Evolutionary conservation across 345 rosid species (phyloP).

Genomic region (Acer negundo): DNA sequence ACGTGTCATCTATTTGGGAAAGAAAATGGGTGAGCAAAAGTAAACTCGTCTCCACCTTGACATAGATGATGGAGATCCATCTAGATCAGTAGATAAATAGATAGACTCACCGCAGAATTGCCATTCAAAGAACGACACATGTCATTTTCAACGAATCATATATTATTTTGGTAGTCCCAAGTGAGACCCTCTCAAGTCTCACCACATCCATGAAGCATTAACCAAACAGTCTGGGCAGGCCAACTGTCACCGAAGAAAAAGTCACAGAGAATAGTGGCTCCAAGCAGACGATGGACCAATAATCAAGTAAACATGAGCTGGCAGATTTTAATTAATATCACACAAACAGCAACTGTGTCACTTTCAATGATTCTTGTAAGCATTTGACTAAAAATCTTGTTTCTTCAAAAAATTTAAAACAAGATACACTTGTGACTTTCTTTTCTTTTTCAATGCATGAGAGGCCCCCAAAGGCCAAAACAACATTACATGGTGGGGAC

Average conservation of each 20-base stretch:
- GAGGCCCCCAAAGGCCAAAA: background rate
- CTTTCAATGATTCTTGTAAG: background rate
- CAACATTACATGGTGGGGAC: background rate
- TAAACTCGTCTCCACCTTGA: no score
- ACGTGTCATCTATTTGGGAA: no score
- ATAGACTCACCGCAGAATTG: no score
- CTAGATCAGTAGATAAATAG: no score
- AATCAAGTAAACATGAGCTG: background rate
- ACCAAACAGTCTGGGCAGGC: background rate
- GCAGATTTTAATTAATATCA: background rate
- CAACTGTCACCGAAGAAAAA: background rate
- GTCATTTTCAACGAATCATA: no score
- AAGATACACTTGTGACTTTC: background rate
- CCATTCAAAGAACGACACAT: no score
- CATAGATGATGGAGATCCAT: no score
- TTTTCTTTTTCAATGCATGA: no score
- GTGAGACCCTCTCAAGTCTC: background rate
- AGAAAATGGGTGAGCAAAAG: no score
- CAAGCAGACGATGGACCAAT: background rate
- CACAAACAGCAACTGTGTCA: background rate
- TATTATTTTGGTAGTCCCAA: background rate
- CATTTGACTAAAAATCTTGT: background rate
- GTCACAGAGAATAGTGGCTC: background rate
- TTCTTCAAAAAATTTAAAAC: no score
- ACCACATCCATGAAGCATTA: background rate